Evolutionary conservation across 225 moss, liverwort and hornwort genomes (phyloP), one percentile per base, ranked within the genome.

Genomic region (Neckera pumila): DNA sequence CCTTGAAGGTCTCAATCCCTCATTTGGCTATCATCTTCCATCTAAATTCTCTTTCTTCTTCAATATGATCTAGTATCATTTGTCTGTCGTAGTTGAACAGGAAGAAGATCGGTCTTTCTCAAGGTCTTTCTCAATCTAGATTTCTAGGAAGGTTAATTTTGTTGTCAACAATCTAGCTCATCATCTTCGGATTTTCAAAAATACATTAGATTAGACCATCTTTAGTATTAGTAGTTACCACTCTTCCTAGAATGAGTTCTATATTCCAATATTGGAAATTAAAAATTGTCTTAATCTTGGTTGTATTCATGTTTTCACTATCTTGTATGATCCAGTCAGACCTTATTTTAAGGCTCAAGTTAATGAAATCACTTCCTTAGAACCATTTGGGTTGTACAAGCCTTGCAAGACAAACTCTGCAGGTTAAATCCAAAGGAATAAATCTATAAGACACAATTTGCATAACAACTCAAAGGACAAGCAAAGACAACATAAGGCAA

Each of bases 351-450:
- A 19, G 19, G 5, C 36, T 36, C 0, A 19, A 66, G 8, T 19
- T 66, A 36, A 66, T 66, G 19, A 19, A 65, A 36, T 66, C 2
- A 33, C 5, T 33, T 64, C 4, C 5, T 17, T 64, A 64, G 9
- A 7, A 64, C 17, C 17, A 33, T 64, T 33, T 31, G 7, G 31
- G 16, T 63, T 63, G 33, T 63, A 4, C 0, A 63, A 16, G 1
- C 33, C 31, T 30, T 62, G 14, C 7, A 62, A 63, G 31, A 62
- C 8, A 33, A 64, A 2, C 9, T 64, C 2, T 64, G 0, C 9
- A 63, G 0, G 4, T 33, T 1, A 17, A 0, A 33, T 64, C 4
- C 3, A 28, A 3, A 31, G 14, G 33, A 0, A 2, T 13, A 63
- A 33, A 64, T 17, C 4, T 34, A 4, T 2, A 64, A 2, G 17